Evolutionary conservation across 352 stramenopile species (phyloP).

Genomic region (Phytophthora melonis): DNA sequence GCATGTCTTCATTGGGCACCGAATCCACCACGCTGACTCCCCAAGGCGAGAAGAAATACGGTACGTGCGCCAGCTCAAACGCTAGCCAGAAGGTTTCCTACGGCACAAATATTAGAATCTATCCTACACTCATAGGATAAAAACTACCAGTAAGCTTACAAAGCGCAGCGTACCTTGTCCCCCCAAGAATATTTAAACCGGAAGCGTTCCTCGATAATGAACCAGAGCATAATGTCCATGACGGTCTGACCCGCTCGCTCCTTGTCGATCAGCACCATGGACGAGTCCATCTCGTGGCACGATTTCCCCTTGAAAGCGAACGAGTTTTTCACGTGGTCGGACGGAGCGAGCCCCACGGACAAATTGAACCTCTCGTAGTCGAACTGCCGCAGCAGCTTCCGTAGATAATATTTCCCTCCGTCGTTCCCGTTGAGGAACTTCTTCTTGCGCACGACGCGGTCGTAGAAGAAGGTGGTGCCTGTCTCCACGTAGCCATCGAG

Average conservation of each 20-base stretch:
- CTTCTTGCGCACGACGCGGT: slow-evolving; percentile 55
- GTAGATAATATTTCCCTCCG: slow-evolving; percentile 44
- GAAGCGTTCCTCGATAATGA: slow-evolving; percentile 46
- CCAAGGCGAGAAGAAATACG: slow-evolving; percentile 56
- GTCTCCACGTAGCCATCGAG: slow-evolving; percentile 51
- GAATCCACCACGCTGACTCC: slow-evolving; percentile 44
- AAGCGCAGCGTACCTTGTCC: slow-evolving; percentile 33
- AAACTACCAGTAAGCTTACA: background rate
- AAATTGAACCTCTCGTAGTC: slow-evolving; percentile 56
- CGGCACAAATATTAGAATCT: background rate
- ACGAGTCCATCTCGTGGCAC: slow-evolving; percentile 73
- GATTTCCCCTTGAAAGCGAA: slow-evolving; percentile 52
- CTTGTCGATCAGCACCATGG: slow-evolving; percentile 65
- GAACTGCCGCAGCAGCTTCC: slow-evolving; percentile 48
- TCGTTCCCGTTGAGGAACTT: slow-evolving; percentile 55
- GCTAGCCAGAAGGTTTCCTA: slow-evolving; percentile 53
- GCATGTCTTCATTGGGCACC: slow-evolving; percentile 42
- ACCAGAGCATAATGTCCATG: slow-evolving; percentile 47
- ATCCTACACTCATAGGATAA: background rate
- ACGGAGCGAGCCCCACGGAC: slow-evolving; percentile 23
- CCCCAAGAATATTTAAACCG: slow-evolving; percentile 47
- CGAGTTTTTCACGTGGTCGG: slow-evolving; percentile 46
- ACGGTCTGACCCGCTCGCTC: slow-evolving; percentile 34
- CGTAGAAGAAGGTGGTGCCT: slow-evolving; percentile 74
- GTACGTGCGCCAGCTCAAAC: slow-evolving; percentile 42